These are phyloP conservation scores for Boletus vermiculosoides DNA, from an alignment of 768 basidiomycete genomes.

Conservation along the genomic window DNA sequence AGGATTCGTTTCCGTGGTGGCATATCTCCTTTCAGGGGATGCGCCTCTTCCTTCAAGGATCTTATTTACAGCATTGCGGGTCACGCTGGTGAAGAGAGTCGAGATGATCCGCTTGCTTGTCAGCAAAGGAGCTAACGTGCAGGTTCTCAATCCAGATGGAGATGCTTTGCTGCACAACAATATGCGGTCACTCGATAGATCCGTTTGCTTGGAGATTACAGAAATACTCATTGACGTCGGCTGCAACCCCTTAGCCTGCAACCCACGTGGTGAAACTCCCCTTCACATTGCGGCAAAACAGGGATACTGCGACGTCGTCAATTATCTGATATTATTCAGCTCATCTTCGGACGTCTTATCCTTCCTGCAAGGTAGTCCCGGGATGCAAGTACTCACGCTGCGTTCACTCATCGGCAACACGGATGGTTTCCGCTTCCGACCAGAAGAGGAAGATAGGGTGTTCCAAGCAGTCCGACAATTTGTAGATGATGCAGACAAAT, in stretches of 20 bases:
- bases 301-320: too few species aligned
- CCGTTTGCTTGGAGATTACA: not conserved
- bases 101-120: constrained; percentile 3
- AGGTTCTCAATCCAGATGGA: not conserved
- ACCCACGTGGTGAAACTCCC: not conserved
- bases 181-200: not conserved
- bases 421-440: not conserved
- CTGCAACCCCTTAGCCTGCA: not conserved
- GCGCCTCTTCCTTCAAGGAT: not conserved
- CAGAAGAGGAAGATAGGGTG: not conserved
- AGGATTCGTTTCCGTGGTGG: not conserved
- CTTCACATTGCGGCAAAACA: not conserved
- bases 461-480: too few species aligned
- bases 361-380: not conserved
- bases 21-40: not conserved
- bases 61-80: not conserved
- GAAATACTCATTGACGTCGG: not conserved
- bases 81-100: not conserved
- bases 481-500: not conserved
- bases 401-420: too few species aligned
- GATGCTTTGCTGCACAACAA: constrained; percentile 1
- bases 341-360: not conserved
- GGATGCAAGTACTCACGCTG: too few species aligned
- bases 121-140: not conserved
- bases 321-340: not conserved